Evolutionary conservation across 768 basidiomycete species (phyloP).

Genomic region (Rhizopogon vesiculosus): DNA sequence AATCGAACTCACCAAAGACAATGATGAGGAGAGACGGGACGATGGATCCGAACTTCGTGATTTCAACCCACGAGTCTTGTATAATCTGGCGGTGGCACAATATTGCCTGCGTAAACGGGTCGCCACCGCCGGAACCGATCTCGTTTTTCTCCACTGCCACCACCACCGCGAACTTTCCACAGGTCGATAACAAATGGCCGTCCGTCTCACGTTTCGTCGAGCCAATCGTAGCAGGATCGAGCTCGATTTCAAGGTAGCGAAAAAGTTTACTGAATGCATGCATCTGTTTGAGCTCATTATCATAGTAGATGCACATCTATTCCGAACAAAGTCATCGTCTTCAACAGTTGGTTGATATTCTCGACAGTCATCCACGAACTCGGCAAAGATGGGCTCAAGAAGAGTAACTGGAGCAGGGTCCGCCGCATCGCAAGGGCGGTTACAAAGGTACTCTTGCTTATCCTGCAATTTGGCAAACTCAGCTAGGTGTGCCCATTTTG

Average conservation of each 20-base stretch:
- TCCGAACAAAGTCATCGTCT: slow-evolving; percentile 6
- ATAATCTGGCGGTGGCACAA: slow-evolving; percentile 10
- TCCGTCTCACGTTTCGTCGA: background rate
- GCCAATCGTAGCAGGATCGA: background rate
- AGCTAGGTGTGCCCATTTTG: background rate
- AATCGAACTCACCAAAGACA: background rate
- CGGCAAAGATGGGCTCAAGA: background rate
- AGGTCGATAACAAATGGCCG: slow-evolving; percentile 5
- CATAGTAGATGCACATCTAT: slow-evolving; percentile 13
- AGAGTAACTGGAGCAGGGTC: background rate
- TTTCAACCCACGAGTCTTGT: background rate
- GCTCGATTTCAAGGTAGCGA: background rate
- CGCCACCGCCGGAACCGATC: slow-evolving; percentile 9
- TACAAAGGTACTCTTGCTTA: too few relatives aligned
- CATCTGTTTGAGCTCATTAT: slow-evolving; percentile 4
- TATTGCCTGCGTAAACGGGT: slow-evolving; percentile 17
- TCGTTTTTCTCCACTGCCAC: slow-evolving; percentile 17
- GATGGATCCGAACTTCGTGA: background rate
- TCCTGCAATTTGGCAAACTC: background rate
- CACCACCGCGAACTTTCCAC: slow-evolving; percentile 9
- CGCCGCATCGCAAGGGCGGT: background rate
- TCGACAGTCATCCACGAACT: background rate
- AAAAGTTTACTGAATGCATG: background rate
- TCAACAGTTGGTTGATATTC: background rate
- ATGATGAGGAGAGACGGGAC: background rate